Percentiles rank a stretch among this genome's conserved stretches.
These are phyloP conservation scores for Musa troglodytarum DNA, from an alignment of 176 grass and related monocot species.

Conservation along the genomic window DNA sequence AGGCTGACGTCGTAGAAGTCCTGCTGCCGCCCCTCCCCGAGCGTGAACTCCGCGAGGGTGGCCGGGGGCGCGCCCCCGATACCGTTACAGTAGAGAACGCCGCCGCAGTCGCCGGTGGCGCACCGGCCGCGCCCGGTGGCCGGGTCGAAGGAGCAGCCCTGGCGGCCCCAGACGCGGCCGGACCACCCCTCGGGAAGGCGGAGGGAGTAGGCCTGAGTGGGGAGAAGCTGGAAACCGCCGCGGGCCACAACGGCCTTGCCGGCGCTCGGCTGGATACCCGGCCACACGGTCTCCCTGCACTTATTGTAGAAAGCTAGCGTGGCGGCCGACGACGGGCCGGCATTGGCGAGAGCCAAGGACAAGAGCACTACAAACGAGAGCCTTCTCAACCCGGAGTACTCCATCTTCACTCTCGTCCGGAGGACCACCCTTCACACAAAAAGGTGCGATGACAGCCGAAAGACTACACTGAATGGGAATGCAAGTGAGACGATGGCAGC, in stretches of 20 bases:
- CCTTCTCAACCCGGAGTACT: background rate
- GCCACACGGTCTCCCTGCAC: constrained; percentile 87
- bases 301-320: constrained; percentile 71
- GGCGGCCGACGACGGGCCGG: constrained; percentile 28
- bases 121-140: constrained; percentile 43
- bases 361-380: constrained; percentile 15
- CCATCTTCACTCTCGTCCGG: background rate
- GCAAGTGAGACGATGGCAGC: background rate
- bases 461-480: too few relatives aligned
- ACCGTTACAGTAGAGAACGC: constrained; percentile 66
- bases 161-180: constrained; percentile 71
- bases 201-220: constrained; percentile 45
- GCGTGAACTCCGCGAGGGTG: constrained; percentile 81
- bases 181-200: constrained; percentile 63
- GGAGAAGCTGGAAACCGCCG: constrained; percentile 43
- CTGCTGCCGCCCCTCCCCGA: constrained; percentile 21
- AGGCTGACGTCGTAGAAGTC: constrained; percentile 98
- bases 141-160: constrained; percentile 62
- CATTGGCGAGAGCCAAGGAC: background rate
- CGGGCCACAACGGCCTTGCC: constrained; percentile 49
- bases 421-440: too few relatives aligned
- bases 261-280: constrained; percentile 74
- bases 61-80: constrained; percentile 54
- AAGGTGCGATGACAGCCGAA: too few relatives aligned
- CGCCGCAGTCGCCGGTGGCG: constrained; percentile 88